Percentiles rank a stretch among this genome's conserved stretches.
phyloP scores from a whole-genome alignment of 129 eudicot genomes.

The Dittrichia graveolens region DNA sequence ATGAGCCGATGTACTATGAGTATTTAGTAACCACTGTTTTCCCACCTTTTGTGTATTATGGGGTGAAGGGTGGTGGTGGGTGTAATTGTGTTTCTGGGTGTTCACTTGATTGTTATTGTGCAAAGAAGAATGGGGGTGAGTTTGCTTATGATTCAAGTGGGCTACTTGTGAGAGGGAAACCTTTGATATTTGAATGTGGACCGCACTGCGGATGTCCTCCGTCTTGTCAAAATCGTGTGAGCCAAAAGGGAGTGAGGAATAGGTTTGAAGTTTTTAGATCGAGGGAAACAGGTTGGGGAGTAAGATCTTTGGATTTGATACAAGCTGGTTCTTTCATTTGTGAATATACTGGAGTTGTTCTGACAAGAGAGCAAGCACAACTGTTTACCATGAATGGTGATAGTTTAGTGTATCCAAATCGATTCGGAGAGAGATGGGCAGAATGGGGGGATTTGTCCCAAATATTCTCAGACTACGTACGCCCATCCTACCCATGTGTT shows the following conservation, averaged over 20 bases:
- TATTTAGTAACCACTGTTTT: constrained; percentile 55
- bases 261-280: constrained; percentile 77
- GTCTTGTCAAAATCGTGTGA: constrained; percentile 64
- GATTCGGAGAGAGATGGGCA: constrained; percentile 78
- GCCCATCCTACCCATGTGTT: constrained; percentile 56
- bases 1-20: constrained; percentile 61
- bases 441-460: constrained; percentile 92
- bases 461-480: constrained; percentile 56
- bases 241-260: constrained; percentile 62
- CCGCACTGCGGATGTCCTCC: constrained; percentile 68
- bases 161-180: constrained; percentile 58
- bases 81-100: constrained; percentile 68
- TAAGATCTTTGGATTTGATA: constrained; percentile 73
- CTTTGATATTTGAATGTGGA: constrained; percentile 70
- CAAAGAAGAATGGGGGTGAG: constrained; percentile 65
- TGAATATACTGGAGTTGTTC: constrained; percentile 77
- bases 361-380: constrained; percentile 67
- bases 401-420: constrained; percentile 67
- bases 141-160: constrained; percentile 71
- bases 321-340: constrained; percentile 80
- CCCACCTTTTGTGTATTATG: constrained; percentile 60
- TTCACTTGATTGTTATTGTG: constrained; percentile 53
- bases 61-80: constrained; percentile 40
- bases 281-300: constrained; percentile 83
- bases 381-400: constrained; percentile 70